Evolutionary conservation across 1,284 basidiomycete species (phyloP).

Genomic region (Cryptococcus sp.): DNA sequence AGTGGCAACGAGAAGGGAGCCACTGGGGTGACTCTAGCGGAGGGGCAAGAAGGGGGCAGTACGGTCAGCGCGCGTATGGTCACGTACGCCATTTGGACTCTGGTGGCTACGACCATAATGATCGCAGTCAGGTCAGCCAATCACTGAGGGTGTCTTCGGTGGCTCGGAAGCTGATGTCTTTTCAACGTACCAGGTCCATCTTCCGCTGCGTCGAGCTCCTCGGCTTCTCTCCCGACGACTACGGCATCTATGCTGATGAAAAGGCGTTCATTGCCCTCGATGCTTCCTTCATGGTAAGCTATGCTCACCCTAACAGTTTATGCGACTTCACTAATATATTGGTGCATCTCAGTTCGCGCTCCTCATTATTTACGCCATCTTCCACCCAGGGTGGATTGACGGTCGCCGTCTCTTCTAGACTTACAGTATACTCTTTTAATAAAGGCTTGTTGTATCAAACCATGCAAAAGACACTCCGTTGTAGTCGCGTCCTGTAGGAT

Average conservation of each 20-base stretch:
- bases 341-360: constrained; percentile 3
- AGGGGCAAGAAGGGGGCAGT: not conserved
- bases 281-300: constrained; percentile 32
- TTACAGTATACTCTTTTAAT: not conserved
- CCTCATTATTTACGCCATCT: constrained; percentile 11
- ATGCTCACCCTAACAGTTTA: not conserved
- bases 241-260: constrained; percentile 27
- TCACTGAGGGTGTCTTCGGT: too few relatives aligned
- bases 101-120: constrained; percentile 5
- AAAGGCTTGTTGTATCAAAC: too few relatives aligned
- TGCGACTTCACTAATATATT: not conserved
- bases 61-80: constrained; percentile 1
- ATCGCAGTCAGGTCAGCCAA: constrained; percentile 8
- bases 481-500: too few relatives aligned
- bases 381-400: constrained; percentile 19
- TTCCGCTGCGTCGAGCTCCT: constrained; percentile 47
- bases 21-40: not conserved
- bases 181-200: constrained; percentile 24
- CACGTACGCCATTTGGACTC: not conserved
- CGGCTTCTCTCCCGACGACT: constrained; percentile 36
- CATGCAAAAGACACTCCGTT: too few relatives aligned
- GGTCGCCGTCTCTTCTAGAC: constrained; percentile 8
- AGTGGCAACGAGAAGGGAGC: not conserved
- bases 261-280: constrained; percentile 34
- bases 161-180: not conserved